A percentile compares a stretch with the other conserved stretches of the same genome.
These are phyloP conservation scores for Exophiala sp. DNA, from an alignment of 2,329 filamentous ascomycete genomes.

Conservation along the genomic window DNA sequence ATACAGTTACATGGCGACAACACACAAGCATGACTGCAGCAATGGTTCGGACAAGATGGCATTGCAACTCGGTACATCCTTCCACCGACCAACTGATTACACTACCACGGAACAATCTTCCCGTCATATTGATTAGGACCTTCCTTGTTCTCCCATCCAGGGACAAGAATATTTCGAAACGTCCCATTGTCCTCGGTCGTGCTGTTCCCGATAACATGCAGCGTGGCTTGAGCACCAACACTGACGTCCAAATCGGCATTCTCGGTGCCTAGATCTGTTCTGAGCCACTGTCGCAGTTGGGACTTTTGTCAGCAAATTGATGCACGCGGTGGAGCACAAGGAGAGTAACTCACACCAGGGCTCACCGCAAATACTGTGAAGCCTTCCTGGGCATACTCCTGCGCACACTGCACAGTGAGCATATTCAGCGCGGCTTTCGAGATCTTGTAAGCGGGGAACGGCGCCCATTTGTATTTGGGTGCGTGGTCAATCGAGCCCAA, in stretches of 20 bases:
- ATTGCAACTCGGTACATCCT: neutral
- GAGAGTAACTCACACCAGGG: conserved; percentile 41
- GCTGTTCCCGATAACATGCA: conserved; percentile 45
- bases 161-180: conserved; percentile 44
- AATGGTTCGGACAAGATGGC: neutral
- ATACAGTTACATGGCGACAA: neutral
- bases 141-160: conserved; percentile 36
- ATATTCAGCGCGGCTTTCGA: conserved; percentile 49
- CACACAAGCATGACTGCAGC: neutral
- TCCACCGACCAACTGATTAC: neutral
- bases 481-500: conserved; percentile 41
- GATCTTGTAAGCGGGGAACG: conserved; percentile 42
- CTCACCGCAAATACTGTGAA: conserved; percentile 43
- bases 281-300: conserved; percentile 40
- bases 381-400: conserved; percentile 37
- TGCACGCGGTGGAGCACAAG: neutral
- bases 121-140: conserved; percentile 40
- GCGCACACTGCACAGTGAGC: conserved; percentile 45
- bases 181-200: conserved; percentile 45
- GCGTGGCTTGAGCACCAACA: conserved; percentile 37
- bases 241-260: conserved; percentile 43
- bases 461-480: conserved; percentile 22
- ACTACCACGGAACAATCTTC: conserved; percentile 34
- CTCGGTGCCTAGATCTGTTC: conserved; percentile 42
- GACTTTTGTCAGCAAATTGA: conserved; percentile 7